These are phyloP conservation scores for Vitis rotundifolia DNA, from an alignment of 164 flowering plant genomes.

Conservation along the genomic window DNA sequence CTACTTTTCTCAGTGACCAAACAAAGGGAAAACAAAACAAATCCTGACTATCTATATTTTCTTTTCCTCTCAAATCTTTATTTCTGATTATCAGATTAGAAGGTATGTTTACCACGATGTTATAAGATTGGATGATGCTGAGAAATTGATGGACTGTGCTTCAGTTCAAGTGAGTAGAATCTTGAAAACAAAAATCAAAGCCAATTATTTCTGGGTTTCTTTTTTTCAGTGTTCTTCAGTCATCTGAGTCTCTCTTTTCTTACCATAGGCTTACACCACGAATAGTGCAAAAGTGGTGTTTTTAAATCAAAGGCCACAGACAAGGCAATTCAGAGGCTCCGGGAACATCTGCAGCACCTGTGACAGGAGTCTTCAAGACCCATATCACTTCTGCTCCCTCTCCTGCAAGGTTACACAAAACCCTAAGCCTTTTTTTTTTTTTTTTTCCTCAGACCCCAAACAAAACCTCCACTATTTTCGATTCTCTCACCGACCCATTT, in stretches of 20 bases:
- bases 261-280: slow-evolving; percentile 59
- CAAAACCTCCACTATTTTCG: slow-evolving; percentile 3
- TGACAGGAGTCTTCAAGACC: slow-evolving; percentile 70
- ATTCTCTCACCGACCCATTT: slow-evolving; percentile 9
- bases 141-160: slow-evolving; percentile 71
- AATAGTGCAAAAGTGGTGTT: slow-evolving; percentile 84
- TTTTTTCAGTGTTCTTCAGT: neutral
- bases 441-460: slow-evolving; percentile 31
- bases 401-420: slow-evolving; percentile 70
- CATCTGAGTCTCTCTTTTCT: neutral
- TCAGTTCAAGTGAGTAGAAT: slow-evolving; percentile 57
- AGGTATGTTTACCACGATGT: slow-evolving; percentile 92
- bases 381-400: slow-evolving; percentile 77
- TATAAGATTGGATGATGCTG: slow-evolving; percentile 67
- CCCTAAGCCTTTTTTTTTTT: no score
- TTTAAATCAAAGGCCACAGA: slow-evolving; percentile 68
- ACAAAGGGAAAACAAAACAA: neutral
- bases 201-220: neutral
- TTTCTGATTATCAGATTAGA: slow-evolving; percentile 48
- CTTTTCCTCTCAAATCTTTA: neutral
- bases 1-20: neutral
- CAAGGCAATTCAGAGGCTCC: slow-evolving; percentile 56
- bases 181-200: no score
- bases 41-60: neutral
- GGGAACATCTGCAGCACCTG: slow-evolving; percentile 71